These are phyloP conservation scores for Haplographium delicatum DNA, from an alignment of 495 filamentous ascomycete genomes.

Conservation along the genomic window DNA sequence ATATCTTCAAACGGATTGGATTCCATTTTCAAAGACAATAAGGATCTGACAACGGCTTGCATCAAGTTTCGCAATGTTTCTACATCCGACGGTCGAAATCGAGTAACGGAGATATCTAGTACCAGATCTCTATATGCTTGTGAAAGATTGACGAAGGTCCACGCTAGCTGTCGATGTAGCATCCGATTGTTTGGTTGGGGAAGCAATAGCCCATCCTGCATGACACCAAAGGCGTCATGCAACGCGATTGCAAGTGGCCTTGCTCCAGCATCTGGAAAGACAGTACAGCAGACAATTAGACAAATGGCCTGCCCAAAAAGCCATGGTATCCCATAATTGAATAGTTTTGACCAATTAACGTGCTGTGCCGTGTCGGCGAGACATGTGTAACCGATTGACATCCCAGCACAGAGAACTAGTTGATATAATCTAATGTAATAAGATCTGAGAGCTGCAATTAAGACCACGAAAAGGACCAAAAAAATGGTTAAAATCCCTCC, in stretches of 20 bases:
- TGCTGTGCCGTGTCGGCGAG: constrained; percentile 40
- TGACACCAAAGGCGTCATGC: constrained; percentile 37
- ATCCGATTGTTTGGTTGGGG: constrained; percentile 32
- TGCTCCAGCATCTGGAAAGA: constrained; percentile 50
- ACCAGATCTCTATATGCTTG: constrained; percentile 49
- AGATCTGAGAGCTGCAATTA: constrained; percentile 46
- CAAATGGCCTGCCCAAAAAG: constrained; percentile 46
- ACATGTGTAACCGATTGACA: constrained; percentile 48
- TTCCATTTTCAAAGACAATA: constrained; percentile 40
- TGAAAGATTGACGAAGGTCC: constrained; percentile 49
- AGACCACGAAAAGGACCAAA: constrained; percentile 45
- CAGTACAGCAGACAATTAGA: constrained; percentile 36
- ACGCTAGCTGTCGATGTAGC: constrained; percentile 36
- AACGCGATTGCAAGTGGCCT: constrained; percentile 41
- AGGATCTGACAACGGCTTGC: constrained; percentile 45
- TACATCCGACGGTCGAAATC: constrained; percentile 43
- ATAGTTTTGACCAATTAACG: constrained; percentile 41
- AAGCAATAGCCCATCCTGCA: constrained; percentile 41
- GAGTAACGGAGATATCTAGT: constrained; percentile 47
- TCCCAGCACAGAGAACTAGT: constrained; percentile 45
- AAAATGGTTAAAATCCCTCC: constrained; percentile 49
- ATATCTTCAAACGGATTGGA: constrained; percentile 33
- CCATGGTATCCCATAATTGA: constrained; percentile 53
- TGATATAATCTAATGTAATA: constrained; percentile 51
- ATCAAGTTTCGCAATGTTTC: constrained; percentile 43